A percentile compares a stretch with the other conserved stretches of the same genome.
Evolutionary conservation across 2,329 filamentous ascomycete species (phyloP).

Genomic region (Epichloe typhina): DNA sequence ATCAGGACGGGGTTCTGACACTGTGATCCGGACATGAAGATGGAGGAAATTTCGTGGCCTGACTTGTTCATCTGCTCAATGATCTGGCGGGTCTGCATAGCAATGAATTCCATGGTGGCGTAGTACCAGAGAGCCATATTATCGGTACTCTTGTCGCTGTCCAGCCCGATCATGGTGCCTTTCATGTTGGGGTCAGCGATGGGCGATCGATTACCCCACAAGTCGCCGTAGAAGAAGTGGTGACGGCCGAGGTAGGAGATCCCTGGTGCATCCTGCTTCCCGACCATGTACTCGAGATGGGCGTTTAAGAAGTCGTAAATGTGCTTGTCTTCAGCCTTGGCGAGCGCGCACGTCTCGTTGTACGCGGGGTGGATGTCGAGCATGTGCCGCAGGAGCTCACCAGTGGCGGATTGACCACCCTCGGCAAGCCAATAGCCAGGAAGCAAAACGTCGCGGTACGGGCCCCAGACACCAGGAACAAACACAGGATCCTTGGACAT

Average conservation of each 20-base stretch:
- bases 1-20: slow-evolving; percentile 94
- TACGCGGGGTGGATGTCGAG: slow-evolving; percentile 91
- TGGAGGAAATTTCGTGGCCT: slow-evolving; percentile 76
- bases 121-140: slow-evolving; percentile 89
- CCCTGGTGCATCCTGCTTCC: slow-evolving; percentile 55
- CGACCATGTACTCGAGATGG: slow-evolving; percentile 65
- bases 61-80: slow-evolving; percentile 84
- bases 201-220: slow-evolving; percentile 93
- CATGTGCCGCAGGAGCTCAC: slow-evolving; percentile 86
- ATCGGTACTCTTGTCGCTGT: slow-evolving; percentile 74
- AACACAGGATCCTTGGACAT: slow-evolving; percentile 92
- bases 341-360: slow-evolving; percentile 63
- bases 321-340: slow-evolving; percentile 71
- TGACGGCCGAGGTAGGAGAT: slow-evolving; percentile 81
- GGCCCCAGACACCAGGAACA: slow-evolving; percentile 91
- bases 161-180: slow-evolving; percentile 75
- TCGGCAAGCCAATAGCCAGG: slow-evolving; percentile 95
- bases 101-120: slow-evolving; percentile 94
- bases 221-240: slow-evolving; percentile 96
- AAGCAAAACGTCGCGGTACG: slow-evolving; percentile 86
- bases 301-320: slow-evolving; percentile 93
- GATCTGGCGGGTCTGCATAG: slow-evolving; percentile 91
- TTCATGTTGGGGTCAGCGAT: slow-evolving; percentile 90
- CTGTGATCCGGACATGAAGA: slow-evolving; percentile 98
- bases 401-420: slow-evolving; percentile 90